Base-by-base conservation (phyloP, 495 filamentous ascomycete genomes). In the Xylaria venustula region DNA sequence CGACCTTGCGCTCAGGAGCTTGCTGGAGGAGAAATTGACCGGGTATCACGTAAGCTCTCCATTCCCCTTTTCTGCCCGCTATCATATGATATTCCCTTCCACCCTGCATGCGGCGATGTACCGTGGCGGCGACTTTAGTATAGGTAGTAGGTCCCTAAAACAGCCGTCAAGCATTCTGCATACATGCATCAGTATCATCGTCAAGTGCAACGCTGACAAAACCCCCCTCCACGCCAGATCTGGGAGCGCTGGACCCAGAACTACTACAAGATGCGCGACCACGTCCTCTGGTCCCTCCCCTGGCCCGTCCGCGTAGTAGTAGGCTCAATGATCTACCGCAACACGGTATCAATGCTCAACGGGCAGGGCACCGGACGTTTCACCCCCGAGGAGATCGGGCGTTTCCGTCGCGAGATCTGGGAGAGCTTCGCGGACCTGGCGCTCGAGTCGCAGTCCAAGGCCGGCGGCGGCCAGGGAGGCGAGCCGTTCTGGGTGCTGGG, bases 21-120 rank as follows among this genome's bases (percentile, higher is more conserved):
- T 88, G 40, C 53, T 88, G 11, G 87, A 90, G 64, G 85, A 89
- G 46, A 84, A 82, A 70, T 52, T 87, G 17, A 84, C 79, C 60
- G 88, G 86, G 54, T 67, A 61, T 14, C 54, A 57, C 15, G 47
- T 64, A 56, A 71, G 71, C 70, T 19, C 17, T 57, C 15, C 2
- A 17, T 5, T 34, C 30, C 30, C 30, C 5, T 34, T 34, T 34
- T 11, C 30, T 5, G 11, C 30, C 5, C 11, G 5, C 5, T n/a
- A n/a, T n/a, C n/a, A n/a, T n/a, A n/a, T n/a, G n/a, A n/a, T n/a
- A n/a, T n/a, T n/a, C n/a, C n/a, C n/a, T n/a, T n/a, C n/a, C n/a
- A n/a, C n/a, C n/a, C n/a, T n/a, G n/a, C n/a, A n/a, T n/a, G n/a
- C n/a, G n/a, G n/a, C n/a, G n/a, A n/a, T n/a, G n/a, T n/a, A n/a